Evolutionary conservation across 495 filamentous ascomycete species (phyloP), one percentile per base, ranked within the genome.

Genomic region (Aspergillus biplanus): DNA sequence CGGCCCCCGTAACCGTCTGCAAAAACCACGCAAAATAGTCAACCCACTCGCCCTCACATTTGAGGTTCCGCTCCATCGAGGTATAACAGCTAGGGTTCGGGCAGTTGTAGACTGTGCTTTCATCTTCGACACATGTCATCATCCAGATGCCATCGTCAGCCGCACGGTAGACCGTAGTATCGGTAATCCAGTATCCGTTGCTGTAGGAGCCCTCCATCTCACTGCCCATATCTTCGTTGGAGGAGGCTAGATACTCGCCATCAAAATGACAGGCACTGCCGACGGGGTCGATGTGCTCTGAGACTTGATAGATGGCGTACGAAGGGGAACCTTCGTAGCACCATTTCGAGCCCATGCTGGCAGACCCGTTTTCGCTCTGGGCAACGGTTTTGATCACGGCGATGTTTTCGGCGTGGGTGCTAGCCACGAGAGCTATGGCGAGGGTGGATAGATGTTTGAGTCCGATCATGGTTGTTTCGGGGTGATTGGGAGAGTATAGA

Each of bases 1-100:
- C 21, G 21, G 21, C 21, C 21, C 21, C 21, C 21, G 21, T 27
- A 27, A 27, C 21, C 2, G 21, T 27, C 21, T 27, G 21, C 21
- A 27, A 27, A 5, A 44, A n/a, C 39, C 39, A 44, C 8, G 11
- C 12, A 44, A 44, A 44, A 44, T 44, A 44, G n/a, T 44, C 39
- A n/a, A 44, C 39, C 39, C 39, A 44, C 12, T 44, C 39, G n/a
- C 39, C 39, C n/a, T 44, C 39, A 44, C 39, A 44, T n/a, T 44
- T 44, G 39, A 44, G 39, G 7, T 44, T 44, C 12, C 39, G 39
- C 39, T 44, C 39, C 39, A 44, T 44, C n/a, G 39, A 44, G 39
- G 11, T n/a, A 5, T 9, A 44, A n/a, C 39, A 44, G 21, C 21
- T 44, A n/a, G 3, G 39, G 1, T 5, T 44, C 39, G 39, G 39